These are phyloP conservation scores for Zopfia rhizophila DNA, from an alignment of 2,329 filamentous ascomycete genomes.

Conservation along the genomic window DNA sequence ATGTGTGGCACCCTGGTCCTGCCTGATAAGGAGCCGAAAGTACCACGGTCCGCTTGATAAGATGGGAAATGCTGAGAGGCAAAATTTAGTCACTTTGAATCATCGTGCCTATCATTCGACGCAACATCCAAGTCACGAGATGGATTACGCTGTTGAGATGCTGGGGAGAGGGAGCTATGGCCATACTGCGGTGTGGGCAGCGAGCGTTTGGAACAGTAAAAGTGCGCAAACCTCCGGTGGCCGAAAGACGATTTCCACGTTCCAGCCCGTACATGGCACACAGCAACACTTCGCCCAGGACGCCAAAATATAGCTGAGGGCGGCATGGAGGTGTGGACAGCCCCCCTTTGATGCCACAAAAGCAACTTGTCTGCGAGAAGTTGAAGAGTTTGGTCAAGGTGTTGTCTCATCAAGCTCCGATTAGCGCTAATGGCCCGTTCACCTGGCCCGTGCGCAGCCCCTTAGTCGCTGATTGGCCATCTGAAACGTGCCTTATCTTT, in stretches of 20 bases:
- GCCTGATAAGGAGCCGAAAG: constrained; percentile 31
- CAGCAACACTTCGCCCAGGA: constrained; percentile 2
- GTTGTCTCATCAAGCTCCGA: constrained; percentile 27
- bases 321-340: constrained; percentile 14
- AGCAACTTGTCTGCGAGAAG: constrained; percentile 16
- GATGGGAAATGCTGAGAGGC: constrained; percentile 24
- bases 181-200: neutral
- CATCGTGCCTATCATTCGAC: constrained; percentile 11
- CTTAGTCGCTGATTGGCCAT: constrained; percentile 19
- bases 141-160: constrained; percentile 12
- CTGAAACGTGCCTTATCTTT: constrained; percentile 31
- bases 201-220: no score
- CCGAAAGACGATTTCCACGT: constrained; percentile 5
- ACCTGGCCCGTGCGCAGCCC: neutral
- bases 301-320: constrained; percentile 3
- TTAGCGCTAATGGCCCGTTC: constrained; percentile 1
- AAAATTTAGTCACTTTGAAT: constrained; percentile 28
- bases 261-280: constrained; percentile 13
- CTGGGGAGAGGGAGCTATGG: constrained; percentile 1
- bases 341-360: constrained; percentile 17
- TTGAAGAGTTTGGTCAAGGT: constrained; percentile 18
- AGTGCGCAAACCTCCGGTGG: constrained; percentile 16
- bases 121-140: constrained; percentile 13
- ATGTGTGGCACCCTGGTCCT: constrained; percentile 23
- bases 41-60: constrained; percentile 29